Conservation (phyloP, 139 green algal genomes). For the Zygnema circumcarinatum region DNA sequence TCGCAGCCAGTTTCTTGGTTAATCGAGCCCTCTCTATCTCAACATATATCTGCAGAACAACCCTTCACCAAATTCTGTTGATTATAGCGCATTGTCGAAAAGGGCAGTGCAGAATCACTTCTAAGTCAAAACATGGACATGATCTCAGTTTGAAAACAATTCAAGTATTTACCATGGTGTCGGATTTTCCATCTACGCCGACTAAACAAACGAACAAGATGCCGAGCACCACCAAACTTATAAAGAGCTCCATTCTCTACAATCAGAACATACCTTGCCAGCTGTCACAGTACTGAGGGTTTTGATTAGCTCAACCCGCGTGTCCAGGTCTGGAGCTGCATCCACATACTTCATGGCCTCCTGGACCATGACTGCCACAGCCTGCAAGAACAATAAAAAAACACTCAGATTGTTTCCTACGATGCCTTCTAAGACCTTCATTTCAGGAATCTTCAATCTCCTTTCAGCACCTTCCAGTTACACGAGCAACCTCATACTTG, state of each 20-base stretch:
- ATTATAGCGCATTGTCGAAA: too few species aligned
- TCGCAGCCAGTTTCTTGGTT: conserved; percentile 82
- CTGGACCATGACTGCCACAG: conserved; percentile 88
- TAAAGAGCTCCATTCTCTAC: too few species aligned
- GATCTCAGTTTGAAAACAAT: too few species aligned
- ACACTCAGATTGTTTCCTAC: not conserved
- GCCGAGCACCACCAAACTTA: too few species aligned
- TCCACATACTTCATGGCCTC: conserved; percentile 89
- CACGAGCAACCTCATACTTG: not conserved
- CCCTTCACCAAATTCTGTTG: not conserved
- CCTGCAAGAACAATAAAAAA: conserved; percentile 65
- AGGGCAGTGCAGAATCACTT: too few species aligned
- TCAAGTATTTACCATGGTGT: too few species aligned
- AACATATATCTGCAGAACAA: conserved; percentile 90
- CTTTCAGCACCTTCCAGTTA: not conserved
- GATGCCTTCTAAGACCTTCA: not conserved
- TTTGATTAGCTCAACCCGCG: conserved; percentile 88
- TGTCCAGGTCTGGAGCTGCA: conserved; percentile 73
- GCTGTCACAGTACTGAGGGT: conserved; percentile 92
- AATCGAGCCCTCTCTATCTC: conserved; percentile 97
- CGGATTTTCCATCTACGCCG: too few species aligned
- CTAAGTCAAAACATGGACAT: too few species aligned
- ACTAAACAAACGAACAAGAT: too few species aligned
- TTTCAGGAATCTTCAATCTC: not conserved
- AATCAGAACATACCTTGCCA: conserved; percentile 89